Base-by-base conservation (phyloP, 495 filamentous ascomycete species). In the Xanthoparmelia taractica region DNA sequence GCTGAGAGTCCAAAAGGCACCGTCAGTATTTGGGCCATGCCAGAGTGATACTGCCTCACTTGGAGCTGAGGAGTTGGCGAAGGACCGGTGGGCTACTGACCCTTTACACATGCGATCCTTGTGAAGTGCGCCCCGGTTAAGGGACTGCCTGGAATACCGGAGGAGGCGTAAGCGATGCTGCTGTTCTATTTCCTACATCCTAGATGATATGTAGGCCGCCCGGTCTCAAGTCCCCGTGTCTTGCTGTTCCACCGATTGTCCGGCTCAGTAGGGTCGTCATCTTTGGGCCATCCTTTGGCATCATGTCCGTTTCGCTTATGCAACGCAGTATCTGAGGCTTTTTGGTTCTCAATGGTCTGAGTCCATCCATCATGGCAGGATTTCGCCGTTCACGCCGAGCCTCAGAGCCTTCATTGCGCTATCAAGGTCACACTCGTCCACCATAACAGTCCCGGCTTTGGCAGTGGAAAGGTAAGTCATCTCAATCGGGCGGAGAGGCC, bases 381-480 rank as follows among this genome's bases (percentile, higher is more conserved):
- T 48, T 20, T 58, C 57, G 7, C 57, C 61, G 38, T 65, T 54
- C 47, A 63, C 41, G 18, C 54, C 63, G 23, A 69, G 23, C 34
- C 43, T 37, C 66, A 97, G 74, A 0, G 89, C 89, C 61, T 82
- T 82, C 68, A 96, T 76, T 0, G 91, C 92, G 58, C 81, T 80
- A 31, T 77, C 76, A 34, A 92, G 75, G 71, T 92, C 88, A 64
- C 87, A 83, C 68, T 85, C 81, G 1, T 82, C 82, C 61, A 98
- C 83, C 66, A 98, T 89, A 12, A 98, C 93, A 4, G 90, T 93
- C 8, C 94, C 94, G 0, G 93, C 91, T 50, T 88, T 82, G 17
- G 91, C 91, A 3, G 93, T 97, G 66, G 85, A 90, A 62, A 97
- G 77, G 69, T 96, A 98, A 63, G 86, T 90, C 77, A 98, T 86